phyloP scores from a whole-genome alignment of 2,329 filamentous ascomycete species.

The Incumbomyces lentus region DNA sequence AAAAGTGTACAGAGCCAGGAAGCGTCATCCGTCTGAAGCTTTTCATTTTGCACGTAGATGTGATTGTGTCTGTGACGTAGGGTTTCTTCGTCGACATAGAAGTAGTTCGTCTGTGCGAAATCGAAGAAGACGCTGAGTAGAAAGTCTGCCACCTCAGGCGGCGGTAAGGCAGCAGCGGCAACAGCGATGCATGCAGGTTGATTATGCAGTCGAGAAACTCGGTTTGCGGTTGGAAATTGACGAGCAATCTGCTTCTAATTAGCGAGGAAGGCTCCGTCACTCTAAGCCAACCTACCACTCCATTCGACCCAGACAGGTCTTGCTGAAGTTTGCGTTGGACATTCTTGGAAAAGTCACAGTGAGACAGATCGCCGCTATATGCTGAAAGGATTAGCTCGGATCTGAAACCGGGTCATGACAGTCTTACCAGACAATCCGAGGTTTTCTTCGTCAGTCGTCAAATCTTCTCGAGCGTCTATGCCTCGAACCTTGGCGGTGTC shows the following conservation, averaged over 20 bases:
- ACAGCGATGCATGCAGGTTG: slow-evolving; percentile 28
- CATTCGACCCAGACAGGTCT: slow-evolving; percentile 28
- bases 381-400: neutral
- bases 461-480: neutral
- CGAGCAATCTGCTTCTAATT: neutral
- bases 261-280: slow-evolving; percentile 26
- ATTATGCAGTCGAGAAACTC: slow-evolving; percentile 37
- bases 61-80: slow-evolving; percentile 32
- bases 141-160: slow-evolving; percentile 39
- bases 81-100: slow-evolving; percentile 38
- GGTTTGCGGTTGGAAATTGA: slow-evolving; percentile 23
- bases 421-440: neutral
- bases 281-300: slow-evolving; percentile 24
- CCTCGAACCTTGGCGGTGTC: neutral
- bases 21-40: slow-evolving; percentile 32
- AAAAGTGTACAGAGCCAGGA: slow-evolving; percentile 37
- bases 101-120: slow-evolving; percentile 41
- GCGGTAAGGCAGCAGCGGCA: slow-evolving; percentile 32
- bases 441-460: neutral
- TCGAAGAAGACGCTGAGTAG: slow-evolving; percentile 40
- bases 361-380: slow-evolving; percentile 44
- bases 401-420: neutral
- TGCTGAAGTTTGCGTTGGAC: slow-evolving; percentile 42
- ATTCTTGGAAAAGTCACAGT: slow-evolving; percentile 45
- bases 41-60: slow-evolving; percentile 32